Conservation (phyloP, 768 basidiomycete species). For the Kwoniella dejecticola region DNA sequence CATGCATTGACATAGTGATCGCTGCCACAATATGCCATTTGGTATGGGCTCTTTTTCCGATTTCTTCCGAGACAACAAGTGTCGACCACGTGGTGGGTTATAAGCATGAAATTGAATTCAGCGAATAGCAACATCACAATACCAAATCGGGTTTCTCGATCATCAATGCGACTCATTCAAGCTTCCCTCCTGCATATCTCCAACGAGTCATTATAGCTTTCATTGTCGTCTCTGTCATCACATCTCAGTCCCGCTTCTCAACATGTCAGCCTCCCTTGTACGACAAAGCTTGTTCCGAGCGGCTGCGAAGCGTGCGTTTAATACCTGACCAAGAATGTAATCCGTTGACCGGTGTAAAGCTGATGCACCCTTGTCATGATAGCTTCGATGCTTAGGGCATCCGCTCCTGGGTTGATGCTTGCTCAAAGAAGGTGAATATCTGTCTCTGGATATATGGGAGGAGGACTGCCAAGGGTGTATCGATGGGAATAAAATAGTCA, state of each 20-base stretch:
- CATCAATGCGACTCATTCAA: neutral
- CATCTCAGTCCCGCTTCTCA: conserved; percentile 1
- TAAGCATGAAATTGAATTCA: neutral
- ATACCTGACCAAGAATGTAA: neutral
- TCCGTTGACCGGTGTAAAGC: neutral
- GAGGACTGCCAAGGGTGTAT: too few relatives aligned
- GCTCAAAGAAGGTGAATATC: conserved; percentile 28
- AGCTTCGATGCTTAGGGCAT: conserved; percentile 34
- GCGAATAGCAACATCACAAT: conserved; percentile 15
- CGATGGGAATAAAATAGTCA: too few relatives aligned
- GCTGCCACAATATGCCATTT: too few relatives aligned
- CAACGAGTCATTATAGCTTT: neutral
- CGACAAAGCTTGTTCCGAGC: conserved; percentile 17
- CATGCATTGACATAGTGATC: too few relatives aligned
- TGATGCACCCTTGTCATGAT: neutral
- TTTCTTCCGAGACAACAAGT: conserved; percentile 1
- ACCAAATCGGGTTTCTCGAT: neutral
- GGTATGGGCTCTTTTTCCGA: too few relatives aligned
- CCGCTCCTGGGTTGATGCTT: conserved; percentile 30
- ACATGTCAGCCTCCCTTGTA: conserved; percentile 20
- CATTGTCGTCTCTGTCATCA: neutral
- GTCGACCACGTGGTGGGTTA: neutral
- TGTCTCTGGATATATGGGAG: neutral
- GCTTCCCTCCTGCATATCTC: neutral
- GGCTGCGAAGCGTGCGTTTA: conserved; percentile 18